Evolutionary conservation across 257 asterid species (phyloP).

Genomic region (Ocimum tenuiflorum): DNA sequence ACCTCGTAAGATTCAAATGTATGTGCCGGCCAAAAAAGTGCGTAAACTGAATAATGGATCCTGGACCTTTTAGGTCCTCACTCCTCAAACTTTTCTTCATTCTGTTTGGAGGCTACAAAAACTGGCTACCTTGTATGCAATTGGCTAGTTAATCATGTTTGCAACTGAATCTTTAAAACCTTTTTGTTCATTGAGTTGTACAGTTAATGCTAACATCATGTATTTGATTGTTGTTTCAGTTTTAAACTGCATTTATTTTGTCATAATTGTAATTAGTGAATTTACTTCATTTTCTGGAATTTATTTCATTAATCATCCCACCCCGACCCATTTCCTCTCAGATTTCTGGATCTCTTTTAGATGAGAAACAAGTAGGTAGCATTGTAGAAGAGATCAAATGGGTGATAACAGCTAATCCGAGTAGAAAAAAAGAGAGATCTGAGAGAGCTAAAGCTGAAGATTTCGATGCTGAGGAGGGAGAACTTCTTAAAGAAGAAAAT

Average conservation of each 20-base stretch:
- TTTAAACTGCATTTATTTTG: background rate
- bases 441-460: conserved; percentile 98
- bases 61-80: too few species aligned
- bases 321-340: conserved; percentile 22
- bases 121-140: too few species aligned
- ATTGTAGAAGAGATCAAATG: conserved; percentile 85
- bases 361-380: conserved; percentile 87
- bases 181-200: too few species aligned
- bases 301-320: background rate
- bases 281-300: background rate
- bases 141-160: too few species aligned
- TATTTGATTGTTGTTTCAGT: too few species aligned
- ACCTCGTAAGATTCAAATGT: too few species aligned
- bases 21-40: too few species aligned
- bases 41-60: too few species aligned
- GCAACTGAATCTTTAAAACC: too few species aligned
- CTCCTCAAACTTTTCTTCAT: too few species aligned
- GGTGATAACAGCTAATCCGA: conserved; percentile 89
- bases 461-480: conserved; percentile 97
- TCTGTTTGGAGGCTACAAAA: too few species aligned
- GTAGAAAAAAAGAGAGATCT: conserved; percentile 73
- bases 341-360: conserved; percentile 82
- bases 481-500: conserved; percentile 85
- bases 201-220: too few species aligned
- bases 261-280: background rate